Percentiles rank a stretch among this genome's conserved stretches.
Conservation (phyloP, 2,329 filamentous ascomycete species). For the Spiromastix sp. region DNA sequence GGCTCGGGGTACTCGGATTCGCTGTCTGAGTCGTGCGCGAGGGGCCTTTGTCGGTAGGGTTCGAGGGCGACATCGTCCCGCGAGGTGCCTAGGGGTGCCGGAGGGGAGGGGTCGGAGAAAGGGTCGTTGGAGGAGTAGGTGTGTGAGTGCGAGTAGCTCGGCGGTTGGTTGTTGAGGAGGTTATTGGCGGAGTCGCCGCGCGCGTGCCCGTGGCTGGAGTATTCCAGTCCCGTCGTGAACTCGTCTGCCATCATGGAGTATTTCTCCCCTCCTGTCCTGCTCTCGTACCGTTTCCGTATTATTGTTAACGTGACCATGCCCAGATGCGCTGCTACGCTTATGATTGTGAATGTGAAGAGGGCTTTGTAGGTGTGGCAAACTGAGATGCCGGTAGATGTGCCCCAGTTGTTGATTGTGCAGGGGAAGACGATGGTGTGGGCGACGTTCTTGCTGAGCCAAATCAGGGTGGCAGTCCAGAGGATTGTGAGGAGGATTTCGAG, state of each 20-base stretch:
- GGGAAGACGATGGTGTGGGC: constrained; percentile 41
- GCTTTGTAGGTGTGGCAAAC: constrained; percentile 51
- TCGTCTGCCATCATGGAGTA: constrained; percentile 40
- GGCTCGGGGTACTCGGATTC: no score
- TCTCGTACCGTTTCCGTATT: constrained; percentile 21
- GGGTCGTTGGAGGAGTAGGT: not conserved
- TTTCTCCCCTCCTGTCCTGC: constrained; percentile 34
- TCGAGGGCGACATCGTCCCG: not conserved
- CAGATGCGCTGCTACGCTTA: constrained; percentile 44
- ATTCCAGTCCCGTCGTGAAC: constrained; percentile 11
- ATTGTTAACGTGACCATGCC: constrained; percentile 2
- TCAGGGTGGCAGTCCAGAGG: constrained; percentile 44
- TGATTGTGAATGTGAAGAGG: constrained; percentile 45
- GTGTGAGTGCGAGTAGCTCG: not conserved
- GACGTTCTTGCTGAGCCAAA: constrained; percentile 44
- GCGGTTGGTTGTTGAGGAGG: not conserved
- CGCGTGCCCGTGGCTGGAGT: not conserved
- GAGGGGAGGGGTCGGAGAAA: not conserved
- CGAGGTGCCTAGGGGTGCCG: not conserved
- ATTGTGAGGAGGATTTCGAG: constrained; percentile 39
- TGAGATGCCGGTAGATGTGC: constrained; percentile 43
- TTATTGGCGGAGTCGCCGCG: not conserved
- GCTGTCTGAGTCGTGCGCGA: no score
- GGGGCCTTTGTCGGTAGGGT: not conserved
- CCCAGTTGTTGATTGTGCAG: constrained; percentile 43